These are phyloP conservation scores for Thermothelomyces thermophilus DNA, from an alignment of 2,329 filamentous ascomycete genomes.

Conservation along the genomic window DNA sequence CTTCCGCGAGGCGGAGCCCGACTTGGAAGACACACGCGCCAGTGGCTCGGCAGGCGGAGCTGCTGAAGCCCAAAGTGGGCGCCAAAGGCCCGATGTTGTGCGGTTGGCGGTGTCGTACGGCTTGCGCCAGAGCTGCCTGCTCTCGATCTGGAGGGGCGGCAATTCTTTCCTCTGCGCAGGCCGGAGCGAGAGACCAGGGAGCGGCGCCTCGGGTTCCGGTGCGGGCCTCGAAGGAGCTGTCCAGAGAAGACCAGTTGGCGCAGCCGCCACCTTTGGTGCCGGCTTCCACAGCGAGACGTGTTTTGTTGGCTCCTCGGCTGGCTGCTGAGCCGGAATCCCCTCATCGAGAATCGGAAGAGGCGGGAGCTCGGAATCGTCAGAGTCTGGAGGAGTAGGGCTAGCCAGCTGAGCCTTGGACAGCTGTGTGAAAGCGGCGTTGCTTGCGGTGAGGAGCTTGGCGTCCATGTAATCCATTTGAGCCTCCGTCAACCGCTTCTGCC, in stretches of 20 bases:
- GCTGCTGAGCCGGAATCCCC: slow-evolving; percentile 6
- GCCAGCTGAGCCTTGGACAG: slow-evolving; percentile 34
- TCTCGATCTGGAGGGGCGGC: slow-evolving; percentile 33
- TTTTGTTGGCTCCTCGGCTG: neutral
- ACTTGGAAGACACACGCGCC: slow-evolving; percentile 10
- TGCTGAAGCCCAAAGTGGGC: slow-evolving; percentile 24
- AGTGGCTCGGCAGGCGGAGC: slow-evolving; percentile 21
- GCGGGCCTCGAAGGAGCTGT: slow-evolving; percentile 12
- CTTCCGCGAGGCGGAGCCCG: slow-evolving; percentile 18
- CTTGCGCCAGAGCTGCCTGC: slow-evolving; percentile 36
- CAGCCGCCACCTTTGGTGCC: neutral
- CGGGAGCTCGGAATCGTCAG: slow-evolving; percentile 35
- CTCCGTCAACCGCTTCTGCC: slow-evolving; percentile 41
- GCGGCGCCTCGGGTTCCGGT: slow-evolving; percentile 16
- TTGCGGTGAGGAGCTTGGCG: slow-evolving; percentile 32
- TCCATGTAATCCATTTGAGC: slow-evolving; percentile 41
- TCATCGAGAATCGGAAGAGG: slow-evolving; percentile 1
- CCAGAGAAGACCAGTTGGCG: slow-evolving; percentile 25
- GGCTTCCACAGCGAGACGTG: slow-evolving; percentile 27
- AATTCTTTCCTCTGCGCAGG: slow-evolving; percentile 31
- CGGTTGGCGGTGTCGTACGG: slow-evolving; percentile 19
- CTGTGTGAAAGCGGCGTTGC: slow-evolving; percentile 36
- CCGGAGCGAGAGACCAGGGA: slow-evolving; percentile 32
- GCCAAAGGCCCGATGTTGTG: slow-evolving; percentile 29
- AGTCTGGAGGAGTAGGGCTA: slow-evolving; percentile 51